Percentiles rank a stretch among this genome's conserved stretches.
Conservation (phyloP, 225 moss, liverwort and hornwort genomes). For the Climacium dendroides region DNA sequence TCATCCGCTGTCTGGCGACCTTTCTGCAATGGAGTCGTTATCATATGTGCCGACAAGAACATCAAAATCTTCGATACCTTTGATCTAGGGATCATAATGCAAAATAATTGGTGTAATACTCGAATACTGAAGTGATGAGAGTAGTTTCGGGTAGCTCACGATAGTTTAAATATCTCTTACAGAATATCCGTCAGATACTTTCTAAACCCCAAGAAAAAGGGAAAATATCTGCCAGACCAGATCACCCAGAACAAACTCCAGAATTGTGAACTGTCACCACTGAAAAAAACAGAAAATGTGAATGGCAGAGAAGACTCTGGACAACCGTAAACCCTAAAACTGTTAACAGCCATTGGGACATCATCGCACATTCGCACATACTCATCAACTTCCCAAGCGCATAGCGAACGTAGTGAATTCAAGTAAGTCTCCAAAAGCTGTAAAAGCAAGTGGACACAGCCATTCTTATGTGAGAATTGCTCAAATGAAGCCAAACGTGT, state of each 20-base stretch:
- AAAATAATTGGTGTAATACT: background rate
- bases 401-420: background rate
- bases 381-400: background rate
- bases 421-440: background rate
- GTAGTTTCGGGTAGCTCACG: background rate
- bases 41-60: background rate
- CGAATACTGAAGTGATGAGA: background rate
- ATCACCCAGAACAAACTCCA: background rate
- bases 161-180: too few species aligned
- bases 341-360: background rate
- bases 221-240: background rate
- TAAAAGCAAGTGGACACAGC: background rate
- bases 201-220: background rate
- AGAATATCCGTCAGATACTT: background rate
- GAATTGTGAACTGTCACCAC: background rate
- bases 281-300: background rate
- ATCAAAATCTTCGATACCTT: too few species aligned
- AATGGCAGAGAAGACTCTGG: background rate
- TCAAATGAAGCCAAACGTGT: background rate
- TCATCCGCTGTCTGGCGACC: background rate
- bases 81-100: background rate
- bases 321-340: background rate
- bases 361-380: background rate
- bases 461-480: background rate
- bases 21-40: background rate